These are phyloP conservation scores for Corynascus novoguineensis DNA, from an alignment of 495 filamentous ascomycete genomes.

Conservation along the genomic window DNA sequence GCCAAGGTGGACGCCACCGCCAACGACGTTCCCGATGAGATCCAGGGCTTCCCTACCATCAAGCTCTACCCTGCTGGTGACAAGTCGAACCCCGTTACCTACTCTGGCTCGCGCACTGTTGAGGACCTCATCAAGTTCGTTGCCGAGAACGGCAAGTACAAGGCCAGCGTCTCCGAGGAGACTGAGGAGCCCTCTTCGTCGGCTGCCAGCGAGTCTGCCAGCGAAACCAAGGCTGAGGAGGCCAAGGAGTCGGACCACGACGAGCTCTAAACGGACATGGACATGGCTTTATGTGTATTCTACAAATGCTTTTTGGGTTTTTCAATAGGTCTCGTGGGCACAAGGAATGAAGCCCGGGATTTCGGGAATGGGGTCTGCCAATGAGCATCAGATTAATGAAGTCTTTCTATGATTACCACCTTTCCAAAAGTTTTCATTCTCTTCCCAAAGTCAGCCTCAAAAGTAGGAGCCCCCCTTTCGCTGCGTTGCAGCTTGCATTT, in stretches of 20 bases:
- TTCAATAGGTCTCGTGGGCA: slow-evolving; percentile 21
- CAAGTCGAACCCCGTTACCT: slow-evolving; percentile 81
- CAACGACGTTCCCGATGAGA: slow-evolving; percentile 96
- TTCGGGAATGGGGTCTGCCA: slow-evolving; percentile 23
- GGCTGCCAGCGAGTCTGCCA: slow-evolving; percentile 30
- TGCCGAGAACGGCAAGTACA: slow-evolving; percentile 88
- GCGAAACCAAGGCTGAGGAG: slow-evolving; percentile 30
- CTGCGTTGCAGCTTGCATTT: neutral
- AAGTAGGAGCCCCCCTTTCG: neutral
- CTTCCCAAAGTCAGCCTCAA: neutral
- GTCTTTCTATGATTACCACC: neutral
- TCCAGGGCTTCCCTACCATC: slow-evolving; percentile 98
- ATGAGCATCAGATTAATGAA: slow-evolving; percentile 28
- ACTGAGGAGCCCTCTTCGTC: slow-evolving; percentile 47
- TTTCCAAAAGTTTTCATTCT: no score
- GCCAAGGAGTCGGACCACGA: slow-evolving; percentile 51
- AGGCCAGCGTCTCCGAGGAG: slow-evolving; percentile 54
- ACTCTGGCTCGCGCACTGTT: slow-evolving; percentile 80
- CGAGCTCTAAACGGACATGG: slow-evolving; percentile 63
- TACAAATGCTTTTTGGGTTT: slow-evolving; percentile 24
- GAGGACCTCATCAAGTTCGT: slow-evolving; percentile 94
- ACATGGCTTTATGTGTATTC: slow-evolving; percentile 21
- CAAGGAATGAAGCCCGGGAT: slow-evolving; percentile 14
- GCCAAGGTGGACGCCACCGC: slow-evolving; percentile 97
- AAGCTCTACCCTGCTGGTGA: slow-evolving; percentile 91